Percentiles rank a stretch among this genome's conserved stretches.
These are phyloP conservation scores for Rubia yunnanensis DNA, from an alignment of 257 asterid species.

Conservation along the genomic window DNA sequence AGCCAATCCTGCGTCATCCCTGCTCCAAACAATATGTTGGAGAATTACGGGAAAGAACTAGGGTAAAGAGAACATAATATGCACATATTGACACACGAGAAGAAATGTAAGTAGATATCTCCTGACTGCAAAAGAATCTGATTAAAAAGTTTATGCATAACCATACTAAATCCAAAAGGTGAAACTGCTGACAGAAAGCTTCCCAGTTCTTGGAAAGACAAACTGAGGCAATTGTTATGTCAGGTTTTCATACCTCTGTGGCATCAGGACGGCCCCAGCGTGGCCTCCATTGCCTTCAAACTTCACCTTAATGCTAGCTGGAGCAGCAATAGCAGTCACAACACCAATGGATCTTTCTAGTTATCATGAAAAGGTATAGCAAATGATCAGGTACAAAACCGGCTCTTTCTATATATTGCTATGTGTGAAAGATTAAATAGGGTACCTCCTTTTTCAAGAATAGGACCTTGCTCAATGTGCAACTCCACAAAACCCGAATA, in stretches of 20 bases:
- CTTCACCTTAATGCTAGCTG: conserved; percentile 88
- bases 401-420: not conserved
- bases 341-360: conserved; percentile 64
- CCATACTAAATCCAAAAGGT: not conserved
- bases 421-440: not conserved
- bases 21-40: conserved; percentile 27
- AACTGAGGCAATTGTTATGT: not conserved
- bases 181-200: not conserved
- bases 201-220: not conserved
- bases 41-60: conserved; percentile 3
- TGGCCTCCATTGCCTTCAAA: conserved; percentile 97
- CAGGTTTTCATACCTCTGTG: conserved; percentile 38
- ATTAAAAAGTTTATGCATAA: not conserved
- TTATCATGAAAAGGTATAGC: conserved; percentile 4
- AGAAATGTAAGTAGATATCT: not conserved
- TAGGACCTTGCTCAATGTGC: conserved; percentile 99
- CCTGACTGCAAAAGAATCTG: not conserved
- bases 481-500: conserved; percentile 72
- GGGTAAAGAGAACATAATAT: not conserved
- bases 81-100: not conserved
- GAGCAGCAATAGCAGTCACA: conserved; percentile 98
- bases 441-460: conserved; percentile 86
- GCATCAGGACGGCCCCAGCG: conserved; percentile 97
- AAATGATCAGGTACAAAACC: not conserved
- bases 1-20: conserved; percentile 94